Base-by-base conservation (phyloP, 345 rosid species). In the Aurinia saxatilis region DNA sequence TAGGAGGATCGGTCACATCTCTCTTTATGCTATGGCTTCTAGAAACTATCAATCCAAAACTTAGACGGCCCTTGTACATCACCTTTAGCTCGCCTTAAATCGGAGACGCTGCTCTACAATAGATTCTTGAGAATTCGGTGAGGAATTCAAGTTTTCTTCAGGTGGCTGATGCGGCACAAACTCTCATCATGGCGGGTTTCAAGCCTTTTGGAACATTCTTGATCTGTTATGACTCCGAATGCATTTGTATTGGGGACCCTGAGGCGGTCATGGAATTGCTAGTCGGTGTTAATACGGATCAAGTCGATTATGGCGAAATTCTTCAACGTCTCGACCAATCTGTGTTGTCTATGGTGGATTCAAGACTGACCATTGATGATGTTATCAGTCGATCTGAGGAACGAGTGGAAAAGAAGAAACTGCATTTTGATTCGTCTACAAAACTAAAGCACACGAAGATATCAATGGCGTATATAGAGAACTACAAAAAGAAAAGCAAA, bases 71-170 rank as follows among this genome's bases (percentile, higher is more conserved):
- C 0, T 77, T 87, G 35, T 87, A 93, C 77, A 63, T 90, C 70
- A 87, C 95, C 0, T 90, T 82, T 44, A 91, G 95, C 8, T 75
- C 82, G 1, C 89, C 95, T 0, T 71, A 83, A 5, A 3, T 83
- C 1, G 90, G 85, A 5, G 74, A 85, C 57, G 25, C 3, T 3
- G 50, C 31, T 45, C 53, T 85, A 8, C 86, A 76, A 27, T 73
- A 74, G 41, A 50, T 79, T 30, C 75, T 68, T 0, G 70, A 57
- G 4, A 33, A 73, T 14, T 57, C 80, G 3, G 38, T 19, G 15
- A 69, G 85, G 79, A 77, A 61, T 29, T 69, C 88, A 37, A 73
- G 81, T 67, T 88, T 85, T 72, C 75, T 85, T 27, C 81, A 85
- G 49, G 84, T 81, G 13, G 35, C 61, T 16, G 2, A 21, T n/a